Evolutionary conservation across 805 yeast genomes (phyloP).

Genomic region (Metschnikowia baotianmanensis): DNA sequence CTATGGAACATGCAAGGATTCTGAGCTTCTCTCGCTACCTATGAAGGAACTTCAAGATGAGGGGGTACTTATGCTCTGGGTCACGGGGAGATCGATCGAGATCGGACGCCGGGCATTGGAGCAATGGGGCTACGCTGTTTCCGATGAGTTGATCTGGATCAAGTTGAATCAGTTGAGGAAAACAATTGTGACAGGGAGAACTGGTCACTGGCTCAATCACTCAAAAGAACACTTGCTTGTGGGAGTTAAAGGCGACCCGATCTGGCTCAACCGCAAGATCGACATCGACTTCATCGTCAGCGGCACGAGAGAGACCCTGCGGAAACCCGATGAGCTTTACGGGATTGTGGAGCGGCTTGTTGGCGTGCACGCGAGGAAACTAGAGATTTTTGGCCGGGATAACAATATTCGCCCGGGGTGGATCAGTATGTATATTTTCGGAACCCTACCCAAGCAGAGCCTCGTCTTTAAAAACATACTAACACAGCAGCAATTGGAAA

Average conservation of each 20-base stretch:
- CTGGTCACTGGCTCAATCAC: conserved; percentile 97
- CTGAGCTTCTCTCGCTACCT: conserved; percentile 65
- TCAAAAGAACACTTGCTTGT: conserved; percentile 88
- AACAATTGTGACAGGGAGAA: conserved; percentile 91
- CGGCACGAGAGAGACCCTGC: conserved; percentile 79
- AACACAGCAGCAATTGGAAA: conserved; percentile 61
- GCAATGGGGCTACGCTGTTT: conserved; percentile 79
- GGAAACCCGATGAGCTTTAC: conserved; percentile 89
- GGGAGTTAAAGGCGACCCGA: conserved; percentile 78
- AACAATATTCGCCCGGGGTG: conserved; percentile 88
- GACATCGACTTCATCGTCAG: conserved; percentile 81
- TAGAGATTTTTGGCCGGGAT: conserved; percentile 87
- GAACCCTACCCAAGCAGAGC: neutral
- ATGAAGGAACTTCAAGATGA: conserved; percentile 73
- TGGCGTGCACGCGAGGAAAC: conserved; percentile 71
- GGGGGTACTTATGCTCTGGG: conserved; percentile 87
- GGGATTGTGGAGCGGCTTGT: conserved; percentile 82
- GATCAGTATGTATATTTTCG: conserved; percentile 63
- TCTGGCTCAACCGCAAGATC: conserved; percentile 62
- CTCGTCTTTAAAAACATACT: conserved; percentile 2
- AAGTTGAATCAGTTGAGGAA: conserved; percentile 84
- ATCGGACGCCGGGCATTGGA: conserved; percentile 73
- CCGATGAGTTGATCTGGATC: conserved; percentile 86
- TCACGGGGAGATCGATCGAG: conserved; percentile 91
- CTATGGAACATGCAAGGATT: conserved; percentile 74